Conservation (phyloP, 148 eudicot species). For the Rhododendron simsii region DNA sequence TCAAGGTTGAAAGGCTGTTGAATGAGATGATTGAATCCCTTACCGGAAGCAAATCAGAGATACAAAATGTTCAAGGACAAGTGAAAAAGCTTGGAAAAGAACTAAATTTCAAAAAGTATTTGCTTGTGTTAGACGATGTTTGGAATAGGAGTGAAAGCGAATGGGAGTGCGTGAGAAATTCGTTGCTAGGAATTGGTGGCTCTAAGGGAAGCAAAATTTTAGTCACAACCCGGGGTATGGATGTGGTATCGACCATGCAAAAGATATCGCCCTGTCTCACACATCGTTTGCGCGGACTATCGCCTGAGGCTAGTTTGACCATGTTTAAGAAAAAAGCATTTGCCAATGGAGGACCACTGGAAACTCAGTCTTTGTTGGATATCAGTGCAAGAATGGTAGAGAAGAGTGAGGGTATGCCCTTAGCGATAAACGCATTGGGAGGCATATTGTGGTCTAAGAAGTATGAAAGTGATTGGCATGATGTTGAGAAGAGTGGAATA, state of each 20-base stretch:
- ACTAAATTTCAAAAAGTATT: neutral
- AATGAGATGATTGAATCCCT: neutral
- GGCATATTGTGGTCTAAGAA: no score
- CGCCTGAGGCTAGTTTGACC: conserved; percentile 1
- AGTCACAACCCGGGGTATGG: neutral
- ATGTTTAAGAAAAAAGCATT: conserved; percentile 9
- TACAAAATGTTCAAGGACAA: neutral
- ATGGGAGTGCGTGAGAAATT: conserved; percentile 1
- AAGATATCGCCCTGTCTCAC: neutral
- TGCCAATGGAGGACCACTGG: neutral
- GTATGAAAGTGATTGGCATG: no score
- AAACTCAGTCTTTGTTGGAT: neutral
- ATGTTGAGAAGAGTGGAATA: no score
- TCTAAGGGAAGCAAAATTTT: neutral
- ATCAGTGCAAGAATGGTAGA: conserved; percentile 6
- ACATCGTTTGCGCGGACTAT: neutral
- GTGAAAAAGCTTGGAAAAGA: neutral
- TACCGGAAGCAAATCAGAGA: neutral
- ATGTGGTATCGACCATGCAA: neutral
- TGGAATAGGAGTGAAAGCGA: neutral
- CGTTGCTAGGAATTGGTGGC: neutral
- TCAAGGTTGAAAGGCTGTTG: neutral
- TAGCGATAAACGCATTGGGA: conserved; percentile 12
- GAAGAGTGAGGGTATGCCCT: conserved; percentile 19
- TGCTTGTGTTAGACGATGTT: conserved; percentile 16